Evolutionary conservation across 495 filamentous ascomycete species (phyloP).

Genomic region (Viridothelium virens): DNA sequence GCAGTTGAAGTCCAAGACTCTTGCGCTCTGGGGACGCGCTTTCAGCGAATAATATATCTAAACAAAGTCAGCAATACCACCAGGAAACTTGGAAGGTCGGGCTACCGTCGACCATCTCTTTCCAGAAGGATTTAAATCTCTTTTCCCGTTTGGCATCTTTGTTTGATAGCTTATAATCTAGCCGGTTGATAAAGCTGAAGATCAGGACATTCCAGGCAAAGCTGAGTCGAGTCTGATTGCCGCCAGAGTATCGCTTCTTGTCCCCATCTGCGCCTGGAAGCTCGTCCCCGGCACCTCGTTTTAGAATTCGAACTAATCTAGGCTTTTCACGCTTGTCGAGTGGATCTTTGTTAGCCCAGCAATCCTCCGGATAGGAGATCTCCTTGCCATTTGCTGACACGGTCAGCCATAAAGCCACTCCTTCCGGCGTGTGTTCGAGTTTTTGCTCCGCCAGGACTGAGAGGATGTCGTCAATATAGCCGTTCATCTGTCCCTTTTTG

Average conservation of each 20-base stretch:
- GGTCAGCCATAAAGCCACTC: slow-evolving; percentile 78
- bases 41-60: slow-evolving; percentile 73
- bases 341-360: slow-evolving; percentile 70
- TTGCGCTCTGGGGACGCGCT: slow-evolving; percentile 79
- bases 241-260: slow-evolving; percentile 40
- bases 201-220: slow-evolving; percentile 78
- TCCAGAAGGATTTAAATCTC: slow-evolving; percentile 74
- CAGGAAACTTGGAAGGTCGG: slow-evolving; percentile 15
- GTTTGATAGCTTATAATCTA: slow-evolving; percentile 24
- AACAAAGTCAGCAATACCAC: not conserved
- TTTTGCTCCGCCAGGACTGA: slow-evolving; percentile 53
- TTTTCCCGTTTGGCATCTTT: slow-evolving; percentile 33
- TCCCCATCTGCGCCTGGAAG: slow-evolving; percentile 43
- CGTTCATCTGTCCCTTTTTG: slow-evolving; percentile 35
- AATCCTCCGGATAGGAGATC: slow-evolving; percentile 54
- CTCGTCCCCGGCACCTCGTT: slow-evolving; percentile 54
- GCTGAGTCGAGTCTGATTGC: slow-evolving; percentile 71
- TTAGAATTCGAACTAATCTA: slow-evolving; percentile 65
- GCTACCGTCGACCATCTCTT: slow-evolving; percentile 77
- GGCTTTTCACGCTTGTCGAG: slow-evolving; percentile 54
- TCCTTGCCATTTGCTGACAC: slow-evolving; percentile 53
- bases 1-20: slow-evolving; percentile 81
- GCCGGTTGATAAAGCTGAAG: slow-evolving; percentile 41
- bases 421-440: slow-evolving; percentile 70
- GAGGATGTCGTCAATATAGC: slow-evolving; percentile 54